phyloP scores from a whole-genome alignment of 2,329 filamentous ascomycete genomes.

The Aspergillus pseudotamarii region DNA sequence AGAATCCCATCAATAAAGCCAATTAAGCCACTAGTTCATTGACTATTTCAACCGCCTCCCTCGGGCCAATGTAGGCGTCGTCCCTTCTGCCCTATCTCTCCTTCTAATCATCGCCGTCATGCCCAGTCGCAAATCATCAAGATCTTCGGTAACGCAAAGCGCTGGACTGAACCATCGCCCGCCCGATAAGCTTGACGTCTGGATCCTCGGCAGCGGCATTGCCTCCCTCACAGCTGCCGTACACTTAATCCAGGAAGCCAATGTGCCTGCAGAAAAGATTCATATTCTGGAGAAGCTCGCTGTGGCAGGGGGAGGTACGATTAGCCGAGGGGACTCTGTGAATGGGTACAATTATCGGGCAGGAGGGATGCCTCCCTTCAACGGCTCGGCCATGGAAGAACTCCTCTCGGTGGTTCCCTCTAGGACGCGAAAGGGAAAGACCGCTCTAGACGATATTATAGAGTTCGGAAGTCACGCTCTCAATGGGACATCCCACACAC shows the following conservation, averaged over 20 bases:
- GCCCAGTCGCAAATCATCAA: background rate
- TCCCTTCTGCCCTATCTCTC: background rate
- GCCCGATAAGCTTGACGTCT: slow-evolving; percentile 28
- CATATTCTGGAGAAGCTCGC: slow-evolving; percentile 38
- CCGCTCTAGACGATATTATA: slow-evolving; percentile 21
- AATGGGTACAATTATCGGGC: slow-evolving; percentile 42
- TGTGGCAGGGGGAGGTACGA: slow-evolving; percentile 34
- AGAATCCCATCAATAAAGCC: background rate
- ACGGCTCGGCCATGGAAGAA: slow-evolving; percentile 37
- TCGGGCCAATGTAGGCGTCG: background rate
- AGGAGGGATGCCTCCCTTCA: slow-evolving; percentile 38
- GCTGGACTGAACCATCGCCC: slow-evolving; percentile 25
- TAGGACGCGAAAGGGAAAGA: slow-evolving; percentile 12
- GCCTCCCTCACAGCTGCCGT: slow-evolving; percentile 40
- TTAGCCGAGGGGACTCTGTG: slow-evolving; percentile 30
- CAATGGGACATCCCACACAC: slow-evolving; percentile 12
- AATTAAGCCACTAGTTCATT: background rate
- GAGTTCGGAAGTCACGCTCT: slow-evolving; percentile 7
- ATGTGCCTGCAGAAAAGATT: slow-evolving; percentile 36
- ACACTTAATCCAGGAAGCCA: slow-evolving; percentile 39
- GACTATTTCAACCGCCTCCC: background rate
- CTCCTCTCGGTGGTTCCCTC: slow-evolving; percentile 38
- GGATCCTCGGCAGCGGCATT: slow-evolving; percentile 41
- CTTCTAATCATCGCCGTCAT: background rate
- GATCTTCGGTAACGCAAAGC: background rate